Evolutionary conservation across 139 green algal species (phyloP), one percentile per base, ranked within the genome.

Genomic region (Marvania coccoides): DNA sequence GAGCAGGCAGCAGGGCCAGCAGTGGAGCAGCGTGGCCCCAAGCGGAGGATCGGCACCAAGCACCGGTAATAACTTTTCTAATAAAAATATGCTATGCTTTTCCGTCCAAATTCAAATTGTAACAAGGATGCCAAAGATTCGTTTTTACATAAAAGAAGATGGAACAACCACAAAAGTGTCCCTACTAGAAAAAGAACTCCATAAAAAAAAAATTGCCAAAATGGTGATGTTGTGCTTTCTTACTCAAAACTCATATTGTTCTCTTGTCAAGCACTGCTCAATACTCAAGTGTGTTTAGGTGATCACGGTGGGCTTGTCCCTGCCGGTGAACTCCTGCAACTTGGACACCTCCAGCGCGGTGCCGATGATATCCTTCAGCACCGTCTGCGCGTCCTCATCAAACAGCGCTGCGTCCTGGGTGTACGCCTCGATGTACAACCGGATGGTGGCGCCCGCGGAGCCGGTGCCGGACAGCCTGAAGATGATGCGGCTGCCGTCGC

Each of bases 391-490:
- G 56, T 98, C 92, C 51, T 80, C 65, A 35, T 81, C 80, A 57
- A 91, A 87, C 67, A 85, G 89, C 45, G 80, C 63, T 7, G 62
- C 39, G 63, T 98, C 91, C 14, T 76, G 63, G 42, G 83, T 88
- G 85, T 96, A 99, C 73, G 97, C 85, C 88, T 99, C 94, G 67
- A 98, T 92, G 87, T 99, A 99, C 79, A 99, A 38, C 23, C 94
- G 83, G 63, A 99, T 88, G 61, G 94, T 99, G 55, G 94, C 92
- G 23, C 94, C 94, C 37, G 74, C 72, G 39, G 85, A 94, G 57
- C 92, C 92, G 7, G 91, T 97, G 58, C 92, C 90, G 2, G 83
- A 92, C 57, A 96, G 81, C 37, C 92, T 79, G 88, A 98, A 98
- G 71, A 99, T 94, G 75, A 99, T 95, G 58, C 94, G 83, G 3